Conservation (phyloP, 352 stramenopile species). For the Poterioochromonas sp. region DNA sequence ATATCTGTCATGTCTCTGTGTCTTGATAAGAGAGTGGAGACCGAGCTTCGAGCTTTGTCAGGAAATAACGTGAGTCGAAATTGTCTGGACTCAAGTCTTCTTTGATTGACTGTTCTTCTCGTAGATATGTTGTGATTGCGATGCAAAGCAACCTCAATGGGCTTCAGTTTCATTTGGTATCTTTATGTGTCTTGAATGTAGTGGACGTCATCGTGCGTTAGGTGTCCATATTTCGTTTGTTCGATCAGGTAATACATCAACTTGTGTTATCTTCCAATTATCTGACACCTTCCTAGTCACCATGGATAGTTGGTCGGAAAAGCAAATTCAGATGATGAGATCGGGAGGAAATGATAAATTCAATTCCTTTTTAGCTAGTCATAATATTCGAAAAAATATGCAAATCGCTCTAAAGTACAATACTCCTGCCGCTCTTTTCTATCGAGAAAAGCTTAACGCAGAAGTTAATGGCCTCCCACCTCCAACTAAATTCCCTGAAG, state of each 20-base stretch:
- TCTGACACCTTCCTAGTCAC: not conserved
- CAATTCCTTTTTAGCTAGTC: slow-evolving; percentile 34
- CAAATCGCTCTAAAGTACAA: slow-evolving; percentile 42
- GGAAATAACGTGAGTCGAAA: slow-evolving; percentile 36
- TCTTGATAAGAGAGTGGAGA: not conserved
- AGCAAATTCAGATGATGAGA: slow-evolving; percentile 39
- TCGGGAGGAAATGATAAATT: slow-evolving; percentile 39
- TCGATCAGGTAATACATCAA: slow-evolving; percentile 23
- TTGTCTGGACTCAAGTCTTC: not conserved
- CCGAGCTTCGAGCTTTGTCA: slow-evolving; percentile 33
- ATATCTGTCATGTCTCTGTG: slow-evolving; percentile 18
- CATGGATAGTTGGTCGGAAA: slow-evolving; percentile 43
- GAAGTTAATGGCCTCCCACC: not conserved
- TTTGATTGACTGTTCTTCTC: not conserved
- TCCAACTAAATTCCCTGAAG: not conserved
- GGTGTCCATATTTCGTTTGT: slow-evolving; percentile 45
- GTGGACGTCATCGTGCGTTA: slow-evolving; percentile 38
- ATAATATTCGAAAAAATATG: slow-evolving; percentile 36
- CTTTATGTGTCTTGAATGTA: slow-evolving; percentile 44
- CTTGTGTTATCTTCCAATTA: not conserved
- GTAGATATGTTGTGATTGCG: slow-evolving; percentile 41
- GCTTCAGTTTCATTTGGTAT: slow-evolving; percentile 43
- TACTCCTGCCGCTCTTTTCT: slow-evolving; percentile 33
- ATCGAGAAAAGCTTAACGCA: slow-evolving; percentile 28
- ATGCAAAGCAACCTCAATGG: slow-evolving; percentile 37